Conservation (phyloP, 306 rosid genomes). For the Fragaria ananassa region DNA sequence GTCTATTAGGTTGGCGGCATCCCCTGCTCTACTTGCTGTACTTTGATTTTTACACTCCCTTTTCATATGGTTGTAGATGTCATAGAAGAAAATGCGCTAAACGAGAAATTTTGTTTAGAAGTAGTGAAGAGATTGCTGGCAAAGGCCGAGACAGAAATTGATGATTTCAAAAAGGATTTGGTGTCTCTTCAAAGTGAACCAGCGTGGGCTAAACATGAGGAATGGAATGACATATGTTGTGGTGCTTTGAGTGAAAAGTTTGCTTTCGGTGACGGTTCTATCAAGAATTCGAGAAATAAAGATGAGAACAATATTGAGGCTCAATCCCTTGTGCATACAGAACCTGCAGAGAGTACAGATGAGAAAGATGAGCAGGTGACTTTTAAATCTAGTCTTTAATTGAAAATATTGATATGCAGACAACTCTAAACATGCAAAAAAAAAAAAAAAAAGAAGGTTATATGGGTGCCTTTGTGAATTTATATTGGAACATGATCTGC, state of each 20-base stretch:
- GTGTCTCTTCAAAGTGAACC: conserved; percentile 54
- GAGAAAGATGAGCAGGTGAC: conserved; percentile 52
- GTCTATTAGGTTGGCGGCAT: not conserved
- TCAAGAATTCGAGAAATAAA: conserved; percentile 42
- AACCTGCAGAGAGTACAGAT: conserved; percentile 49
- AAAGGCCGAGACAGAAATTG: conserved; percentile 54
- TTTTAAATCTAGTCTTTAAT: conserved; percentile 14
- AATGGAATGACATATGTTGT: conserved; percentile 47
- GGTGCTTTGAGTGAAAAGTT: conserved; percentile 52
- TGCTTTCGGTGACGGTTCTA: conserved; percentile 32
- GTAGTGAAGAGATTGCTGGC: conserved; percentile 51
- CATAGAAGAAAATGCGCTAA: conserved; percentile 62
- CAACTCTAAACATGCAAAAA: not conserved
- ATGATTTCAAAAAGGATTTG: conserved; percentile 57
- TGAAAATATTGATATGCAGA: not conserved
- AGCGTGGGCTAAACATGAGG: conserved; percentile 37
- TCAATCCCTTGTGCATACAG: conserved; percentile 32
- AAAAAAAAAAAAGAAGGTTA: not conserved
- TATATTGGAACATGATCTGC: not conserved
- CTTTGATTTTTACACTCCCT: conserved; percentile 3
- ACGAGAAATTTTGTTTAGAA: conserved; percentile 49
- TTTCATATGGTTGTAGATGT: conserved; percentile 41
- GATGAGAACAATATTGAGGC: conserved; percentile 23
- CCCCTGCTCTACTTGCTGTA: not conserved
- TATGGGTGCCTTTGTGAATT: not conserved